Conservation (phyloP, 179 eudicot genomes). For the Camellia oleifera region DNA sequence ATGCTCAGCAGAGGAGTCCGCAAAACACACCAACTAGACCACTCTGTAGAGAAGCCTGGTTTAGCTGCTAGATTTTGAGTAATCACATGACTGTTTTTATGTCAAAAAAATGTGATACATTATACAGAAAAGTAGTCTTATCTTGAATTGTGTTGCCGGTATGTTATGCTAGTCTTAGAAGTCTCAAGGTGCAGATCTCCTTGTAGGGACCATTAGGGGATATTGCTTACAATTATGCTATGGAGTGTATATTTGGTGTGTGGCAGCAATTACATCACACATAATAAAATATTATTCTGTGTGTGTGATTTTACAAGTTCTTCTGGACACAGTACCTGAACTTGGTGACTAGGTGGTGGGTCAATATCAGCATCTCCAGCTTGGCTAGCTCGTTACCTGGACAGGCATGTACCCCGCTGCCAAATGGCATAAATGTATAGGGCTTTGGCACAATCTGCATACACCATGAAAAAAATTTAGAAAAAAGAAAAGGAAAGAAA, state of each 20-base stretch:
- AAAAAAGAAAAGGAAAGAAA: background rate
- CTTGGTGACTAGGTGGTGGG: slow-evolving; percentile 64
- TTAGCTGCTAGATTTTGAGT: background rate
- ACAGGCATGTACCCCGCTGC: slow-evolving; percentile 65
- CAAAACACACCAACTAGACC: too few species aligned
- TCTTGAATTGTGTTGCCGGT: background rate
- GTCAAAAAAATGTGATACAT: background rate
- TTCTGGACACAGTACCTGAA: slow-evolving; percentile 39
- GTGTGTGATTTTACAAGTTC: background rate
- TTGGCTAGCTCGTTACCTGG: slow-evolving; percentile 78
- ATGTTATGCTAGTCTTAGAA: background rate
- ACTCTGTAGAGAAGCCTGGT: too few species aligned
- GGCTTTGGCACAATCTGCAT: slow-evolving; percentile 57
- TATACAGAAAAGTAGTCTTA: background rate
- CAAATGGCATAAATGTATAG: slow-evolving; percentile 71
- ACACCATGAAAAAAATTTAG: background rate
- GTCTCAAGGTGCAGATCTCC: slow-evolving; percentile 2
- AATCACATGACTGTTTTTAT: background rate
- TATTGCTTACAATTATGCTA: background rate
- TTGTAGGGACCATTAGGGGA: slow-evolving; percentile 2
- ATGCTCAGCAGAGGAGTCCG: too few species aligned
- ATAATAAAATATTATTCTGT: background rate
- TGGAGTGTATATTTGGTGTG: background rate
- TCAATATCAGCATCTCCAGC: slow-evolving; percentile 53
- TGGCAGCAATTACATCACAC: background rate